phyloP scores from a whole-genome alignment of 495 filamentous ascomycete species.

The Tuber aestivum region DNA sequence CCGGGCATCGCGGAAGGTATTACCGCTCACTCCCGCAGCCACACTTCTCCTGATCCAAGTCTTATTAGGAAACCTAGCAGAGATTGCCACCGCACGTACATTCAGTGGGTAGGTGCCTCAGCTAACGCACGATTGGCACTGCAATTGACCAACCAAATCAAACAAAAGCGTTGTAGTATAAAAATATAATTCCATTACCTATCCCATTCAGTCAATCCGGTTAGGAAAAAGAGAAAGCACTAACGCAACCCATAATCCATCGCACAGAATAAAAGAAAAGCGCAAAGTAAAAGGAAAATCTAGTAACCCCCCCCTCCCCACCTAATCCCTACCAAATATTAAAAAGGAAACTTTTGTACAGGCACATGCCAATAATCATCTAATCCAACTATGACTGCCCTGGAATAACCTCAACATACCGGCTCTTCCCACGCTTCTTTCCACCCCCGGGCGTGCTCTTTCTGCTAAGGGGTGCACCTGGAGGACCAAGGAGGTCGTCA shows the following conservation, averaged over 20 bases:
- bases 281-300: slow-evolving; percentile 6
- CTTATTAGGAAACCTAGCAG: not conserved
- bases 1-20: not conserved
- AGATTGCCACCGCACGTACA: not conserved
- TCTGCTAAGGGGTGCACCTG: slow-evolving; percentile 34
- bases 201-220: not conserved
- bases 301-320: not conserved
- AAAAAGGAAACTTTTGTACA: slow-evolving; percentile 26
- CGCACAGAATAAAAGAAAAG: slow-evolving; percentile 17
- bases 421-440: slow-evolving; percentile 37
- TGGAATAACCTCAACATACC: slow-evolving; percentile 43
- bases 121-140: not conserved
- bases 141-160: not conserved
- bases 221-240: not conserved
- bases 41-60: not conserved
- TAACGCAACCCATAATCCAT: slow-evolving; percentile 8
- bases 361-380: slow-evolving; percentile 16
- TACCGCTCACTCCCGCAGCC: not conserved
- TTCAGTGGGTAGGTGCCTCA: not conserved
- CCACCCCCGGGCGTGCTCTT: slow-evolving; percentile 31
- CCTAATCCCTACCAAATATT: not conserved
- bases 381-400: slow-evolving; percentile 29
- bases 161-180: not conserved
- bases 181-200: not conserved
- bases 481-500: slow-evolving; percentile 43